These are phyloP conservation scores for Cytospora schulzeri DNA, from an alignment of 2,329 filamentous ascomycete genomes.

Conservation along the genomic window DNA sequence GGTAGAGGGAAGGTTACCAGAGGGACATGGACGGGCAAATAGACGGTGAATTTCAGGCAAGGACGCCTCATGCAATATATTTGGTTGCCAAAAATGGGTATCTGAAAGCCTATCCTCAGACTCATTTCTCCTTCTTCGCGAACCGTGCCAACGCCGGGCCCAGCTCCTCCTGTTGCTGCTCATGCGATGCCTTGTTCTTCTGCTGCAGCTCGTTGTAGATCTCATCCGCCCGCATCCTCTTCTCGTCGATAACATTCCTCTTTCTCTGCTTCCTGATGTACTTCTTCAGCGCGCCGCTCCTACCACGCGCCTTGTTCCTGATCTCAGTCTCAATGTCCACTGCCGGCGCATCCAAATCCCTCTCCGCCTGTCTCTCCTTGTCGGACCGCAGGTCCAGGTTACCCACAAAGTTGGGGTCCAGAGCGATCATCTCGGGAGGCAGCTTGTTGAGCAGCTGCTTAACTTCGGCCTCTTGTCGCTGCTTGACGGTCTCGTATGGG, in stretches of 20 bases:
- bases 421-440: slow-evolving; percentile 92
- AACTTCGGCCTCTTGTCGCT: slow-evolving; percentile 91
- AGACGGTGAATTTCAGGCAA: background rate
- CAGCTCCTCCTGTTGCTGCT: slow-evolving; percentile 71
- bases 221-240: slow-evolving; percentile 82
- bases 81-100: slow-evolving; percentile 32
- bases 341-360: slow-evolving; percentile 73
- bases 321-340: slow-evolving; percentile 61
- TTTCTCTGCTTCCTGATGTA: slow-evolving; percentile 89
- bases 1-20: background rate
- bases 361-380: slow-evolving; percentile 74
- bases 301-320: slow-evolving; percentile 79
- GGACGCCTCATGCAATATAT: background rate
- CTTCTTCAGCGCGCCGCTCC: slow-evolving; percentile 85
- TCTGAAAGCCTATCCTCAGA: slow-evolving; percentile 29
- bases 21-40: background rate
- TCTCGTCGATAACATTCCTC: slow-evolving; percentile 95
- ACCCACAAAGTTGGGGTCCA: slow-evolving; percentile 91
- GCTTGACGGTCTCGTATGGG: slow-evolving; percentile 90
- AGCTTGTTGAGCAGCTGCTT: slow-evolving; percentile 90
- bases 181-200: slow-evolving; percentile 62
- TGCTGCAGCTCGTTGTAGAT: slow-evolving; percentile 73
- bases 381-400: slow-evolving; percentile 81
- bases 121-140: slow-evolving; percentile 63
- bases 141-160: slow-evolving; percentile 88